phyloP scores from a whole-genome alignment of 73 alveolate species.

The Paramecium sonneborni region DNA sequence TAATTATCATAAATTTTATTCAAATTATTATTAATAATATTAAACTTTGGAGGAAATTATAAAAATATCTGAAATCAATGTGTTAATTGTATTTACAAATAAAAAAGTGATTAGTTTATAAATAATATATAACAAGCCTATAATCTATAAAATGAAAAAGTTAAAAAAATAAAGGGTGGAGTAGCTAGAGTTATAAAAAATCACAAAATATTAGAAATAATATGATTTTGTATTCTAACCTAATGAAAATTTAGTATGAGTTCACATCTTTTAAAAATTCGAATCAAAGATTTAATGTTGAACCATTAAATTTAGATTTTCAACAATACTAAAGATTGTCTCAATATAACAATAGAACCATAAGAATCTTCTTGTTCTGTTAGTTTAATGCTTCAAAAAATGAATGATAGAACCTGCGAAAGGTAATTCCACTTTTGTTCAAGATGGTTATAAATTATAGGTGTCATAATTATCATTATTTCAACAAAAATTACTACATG shows the following conservation, averaged over 20 bases:
- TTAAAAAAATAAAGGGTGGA: neutral
- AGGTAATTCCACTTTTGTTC: neutral
- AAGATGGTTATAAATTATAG: neutral
- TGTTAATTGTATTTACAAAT: too few species aligned
- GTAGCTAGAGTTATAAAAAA: neutral
- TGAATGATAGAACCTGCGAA: neutral
- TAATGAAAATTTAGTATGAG: too few species aligned
- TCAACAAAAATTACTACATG: neutral
- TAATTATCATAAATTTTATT: neutral
- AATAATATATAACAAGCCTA: too few species aligned
- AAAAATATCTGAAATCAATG: too few species aligned
- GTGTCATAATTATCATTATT: neutral
- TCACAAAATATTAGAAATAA: neutral
- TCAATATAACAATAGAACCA: neutral
- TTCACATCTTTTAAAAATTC: too few species aligned
- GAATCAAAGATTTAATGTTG: neutral
- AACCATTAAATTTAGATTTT: conserved; percentile 23
- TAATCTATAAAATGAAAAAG: neutral
- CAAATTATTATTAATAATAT: neutral
- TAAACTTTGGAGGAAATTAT: neutral
- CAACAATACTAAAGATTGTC: neutral
- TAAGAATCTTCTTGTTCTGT: conserved; percentile 60
- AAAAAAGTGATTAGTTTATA: too few species aligned
- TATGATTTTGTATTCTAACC: too few species aligned
- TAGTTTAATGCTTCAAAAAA: conserved; percentile 43